Evolutionary conservation across 768 basidiomycete genomes (phyloP).

Genomic region (Mycena alexandri): DNA sequence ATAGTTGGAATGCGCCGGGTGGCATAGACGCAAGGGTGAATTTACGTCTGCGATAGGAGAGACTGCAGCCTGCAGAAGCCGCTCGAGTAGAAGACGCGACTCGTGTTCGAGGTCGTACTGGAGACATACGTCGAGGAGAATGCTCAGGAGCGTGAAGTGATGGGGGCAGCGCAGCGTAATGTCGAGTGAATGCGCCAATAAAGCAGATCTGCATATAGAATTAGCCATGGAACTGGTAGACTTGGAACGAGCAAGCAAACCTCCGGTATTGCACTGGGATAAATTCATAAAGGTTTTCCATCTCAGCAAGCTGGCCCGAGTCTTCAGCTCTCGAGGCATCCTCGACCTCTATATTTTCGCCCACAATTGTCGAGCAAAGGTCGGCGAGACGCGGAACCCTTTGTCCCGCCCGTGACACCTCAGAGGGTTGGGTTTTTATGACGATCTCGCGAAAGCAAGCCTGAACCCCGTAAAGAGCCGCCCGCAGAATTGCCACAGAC

Average conservation of each 20-base stretch:
- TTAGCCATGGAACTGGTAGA: not conserved
- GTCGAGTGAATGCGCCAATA: constrained; percentile 66
- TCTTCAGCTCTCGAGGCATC: constrained; percentile 44
- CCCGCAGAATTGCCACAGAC: constrained; percentile 11
- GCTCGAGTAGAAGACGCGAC: constrained; percentile 56
- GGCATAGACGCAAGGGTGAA: constrained; percentile 49
- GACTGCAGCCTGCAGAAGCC: constrained; percentile 56
- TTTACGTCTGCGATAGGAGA: constrained; percentile 40
- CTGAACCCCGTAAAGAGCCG: constrained; percentile 61
- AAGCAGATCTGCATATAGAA: constrained; percentile 52
- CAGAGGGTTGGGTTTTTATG: constrained; percentile 46
- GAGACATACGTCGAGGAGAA: constrained; percentile 65
- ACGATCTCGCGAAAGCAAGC: constrained; percentile 68
- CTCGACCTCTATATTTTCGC: constrained; percentile 55
- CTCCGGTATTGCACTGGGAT: constrained; percentile 66
- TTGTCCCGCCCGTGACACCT: not conserved
- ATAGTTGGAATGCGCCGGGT: constrained; percentile 61
- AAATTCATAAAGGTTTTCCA: constrained; percentile 62
- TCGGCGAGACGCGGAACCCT: constrained; percentile 55
- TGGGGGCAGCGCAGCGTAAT: constrained; percentile 61
- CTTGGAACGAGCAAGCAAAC: constrained; percentile 46
- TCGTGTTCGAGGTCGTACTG: constrained; percentile 58
- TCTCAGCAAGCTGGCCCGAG: constrained; percentile 44
- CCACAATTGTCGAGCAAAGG: constrained; percentile 62
- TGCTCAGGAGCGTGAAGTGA: constrained; percentile 61